Evolutionary conservation across 2,329 filamentous ascomycete species (phyloP), one percentile per base, ranked within the genome.

Genomic region (Cladosporium sp.): DNA sequence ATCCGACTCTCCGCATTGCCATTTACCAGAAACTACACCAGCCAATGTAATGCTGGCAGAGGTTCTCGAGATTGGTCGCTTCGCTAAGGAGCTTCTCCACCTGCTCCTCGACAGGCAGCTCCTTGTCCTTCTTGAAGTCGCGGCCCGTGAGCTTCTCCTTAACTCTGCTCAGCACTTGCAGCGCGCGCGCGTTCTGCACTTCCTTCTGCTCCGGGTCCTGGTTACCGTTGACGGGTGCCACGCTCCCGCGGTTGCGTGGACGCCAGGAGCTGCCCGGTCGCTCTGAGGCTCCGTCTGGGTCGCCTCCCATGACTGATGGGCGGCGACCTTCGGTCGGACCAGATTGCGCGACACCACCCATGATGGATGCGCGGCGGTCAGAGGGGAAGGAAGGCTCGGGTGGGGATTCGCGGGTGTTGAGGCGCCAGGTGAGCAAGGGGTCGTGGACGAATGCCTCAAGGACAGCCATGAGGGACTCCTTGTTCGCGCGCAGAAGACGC

Each of bases 391-490:
- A 84, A 34, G 85, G 83, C 64, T 87, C 82, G 4, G 83, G 84
- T 2, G 87, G 87, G 7, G 85, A 86, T 69, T 89, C 87, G 66
- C 86, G 85, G 66, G 84, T 83, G 69, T 85, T 85, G 57, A 99
- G 86, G 72, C 95, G 90, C 95, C 95, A 99, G 59, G 93, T 99
- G 64, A 99, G 90, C 51, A 99, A 87, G n/a, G 96, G 95, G 78
- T 99, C 95, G 77, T 99, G 96, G 71, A 99, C 97, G 81, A 99
- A 99, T 71, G 95, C 95, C 86, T 99, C 95, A 65, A 99, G 83
- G 24, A 99, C 95, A 34, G 95, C 95, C 92, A 99, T 97, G 67
- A 99, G 86, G 51, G 93, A 97, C 81, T 99, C 95, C 80, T 99
- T 99, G 80, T 99, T 99, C 71, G 95, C 93, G 65, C 95, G 86